Base-by-base conservation (phyloP, 2,329 filamentous ascomycete genomes). In the Aureobasidium sp. region DNA sequence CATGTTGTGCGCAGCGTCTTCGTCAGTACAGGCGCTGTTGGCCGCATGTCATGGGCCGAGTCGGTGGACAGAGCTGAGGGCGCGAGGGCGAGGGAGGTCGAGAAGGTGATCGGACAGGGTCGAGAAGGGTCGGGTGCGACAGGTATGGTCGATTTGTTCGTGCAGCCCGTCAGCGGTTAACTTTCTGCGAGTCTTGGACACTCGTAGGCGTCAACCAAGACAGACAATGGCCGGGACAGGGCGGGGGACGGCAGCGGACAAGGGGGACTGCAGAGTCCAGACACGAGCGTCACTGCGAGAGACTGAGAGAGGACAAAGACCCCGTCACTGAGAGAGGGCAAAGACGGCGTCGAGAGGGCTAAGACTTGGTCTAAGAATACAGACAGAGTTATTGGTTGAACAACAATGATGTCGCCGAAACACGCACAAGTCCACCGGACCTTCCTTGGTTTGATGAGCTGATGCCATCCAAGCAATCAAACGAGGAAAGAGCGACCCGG, bases 1-100 rank as follows among this genome's bases (percentile, higher is more conserved):
- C 59, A 65, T 64, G 43, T 57, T 64, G 70, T 65, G 64, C 63
- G 65, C 65, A 60, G n/a, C 31, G 51, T 55, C 55, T 33, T 49
- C 23, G 43, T 47, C 21, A 47, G 21, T 38, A 21, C 6, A 58
- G 55, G 55, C 43, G 55, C 43, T 25, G 55, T 58, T 45, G 55
- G 21, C 43, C 43, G 55, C 55, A 58, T 58, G 43, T 58, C 55
- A 47, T 49, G 55, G 31, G 17, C 40, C 31, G 19, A 9, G 40
- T 53, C 17, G 49, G 19, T 53, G 49, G 21, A 35, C 9, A 4
- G 5, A 40, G 19, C 8, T 19, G 37, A 23, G 38, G 15, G 17
- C 17, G 19, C 35, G 15, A 58, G 45, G 31, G 31, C 33, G 42
- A 47, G 23, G 17, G n/a, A 19, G 19, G 35, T 45, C 43, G 53